Evolutionary conservation across 768 basidiomycete genomes (phyloP), one percentile per base, ranked within the genome.

Genomic region (Russula lepida): DNA sequence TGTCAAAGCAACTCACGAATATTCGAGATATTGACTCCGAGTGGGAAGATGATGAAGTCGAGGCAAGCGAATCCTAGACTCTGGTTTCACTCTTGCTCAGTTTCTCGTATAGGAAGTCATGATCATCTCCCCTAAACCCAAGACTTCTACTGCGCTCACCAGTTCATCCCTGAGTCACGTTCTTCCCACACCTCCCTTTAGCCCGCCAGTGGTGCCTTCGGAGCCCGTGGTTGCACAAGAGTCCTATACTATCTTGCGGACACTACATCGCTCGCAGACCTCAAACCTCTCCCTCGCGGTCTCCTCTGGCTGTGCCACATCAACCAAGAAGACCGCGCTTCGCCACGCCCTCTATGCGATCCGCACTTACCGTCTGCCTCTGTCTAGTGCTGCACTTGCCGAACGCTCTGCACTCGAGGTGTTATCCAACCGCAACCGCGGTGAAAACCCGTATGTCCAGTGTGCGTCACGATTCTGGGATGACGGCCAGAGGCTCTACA

Each of bases 31-130:
- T 66, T 48, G 66, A 66, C 28, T 65, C 64, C 8, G 66, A 66
- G 37, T 66, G 66, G 66, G 66, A 66, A 9, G 66, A 66, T 6
- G 66, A 66, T 35, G 66, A 66, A 17, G 63, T 66, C 21, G 66
- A 66, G 54, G 66, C 50, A 55, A 51, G 66, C 43, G 21, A 11
- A 27, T 54, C 28, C 23, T 15, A 0, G 25, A 3, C 17, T 53
- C 39, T 8, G 17, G 23, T 37, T 37, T 54, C 33, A 27, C 44
- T 44, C 13, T 35, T 28, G 4, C 44, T 59, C 33, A 64, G 1
- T 11, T 33, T 33, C n/a, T 27, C 51, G 19, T 54, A 35, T 21
- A 66, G 66, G 66, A 66, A 35, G 54, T 66, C 46, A 66, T 66
- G 66, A 41, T 66, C 57, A 65, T 66, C 44, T 62, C 66, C 19